A percentile compares a stretch with the other conserved stretches of the same genome.
These are phyloP conservation scores for Aspergillus asperescens DNA, from an alignment of 495 filamentous ascomycete species.

Conservation along the genomic window DNA sequence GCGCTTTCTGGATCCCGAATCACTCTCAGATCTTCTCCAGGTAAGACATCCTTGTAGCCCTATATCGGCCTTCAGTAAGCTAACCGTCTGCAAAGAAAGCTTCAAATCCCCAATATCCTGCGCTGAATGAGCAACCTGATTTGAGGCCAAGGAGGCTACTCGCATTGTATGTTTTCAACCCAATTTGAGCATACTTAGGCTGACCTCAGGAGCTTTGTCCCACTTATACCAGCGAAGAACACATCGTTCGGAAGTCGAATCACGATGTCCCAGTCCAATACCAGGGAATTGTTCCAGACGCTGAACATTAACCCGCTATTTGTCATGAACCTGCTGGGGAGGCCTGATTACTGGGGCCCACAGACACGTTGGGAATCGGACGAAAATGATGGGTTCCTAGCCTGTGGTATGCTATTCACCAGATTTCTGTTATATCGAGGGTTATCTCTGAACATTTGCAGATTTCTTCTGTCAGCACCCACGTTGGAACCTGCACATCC, in stretches of 20 bases:
- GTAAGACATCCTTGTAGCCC: neutral
- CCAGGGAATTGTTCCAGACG: neutral
- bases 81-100: neutral
- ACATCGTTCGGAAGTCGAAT: neutral
- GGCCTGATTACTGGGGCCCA: neutral
- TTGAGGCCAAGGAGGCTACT: neutral
- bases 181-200: neutral
- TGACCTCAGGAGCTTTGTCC: neutral
- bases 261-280: neutral
- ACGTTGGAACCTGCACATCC: neutral
- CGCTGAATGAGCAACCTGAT: neutral
- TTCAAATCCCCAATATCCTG: neutral
- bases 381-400: neutral
- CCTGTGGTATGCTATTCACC: neutral
- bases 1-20: neutral
- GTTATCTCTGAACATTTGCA: neutral
- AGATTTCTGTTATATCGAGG: neutral
- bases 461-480: constrained; percentile 3
- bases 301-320: neutral
- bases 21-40: neutral
- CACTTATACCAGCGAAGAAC: neutral
- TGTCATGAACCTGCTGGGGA: neutral
- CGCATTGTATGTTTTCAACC: neutral
- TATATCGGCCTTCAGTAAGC: neutral
- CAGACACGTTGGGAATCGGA: constrained; percentile 1